A percentile compares a stretch with the other conserved stretches of the same genome.
Conservation (phyloP, 352 stramenopile genomes). For the Globisporangium splendens region DNA sequence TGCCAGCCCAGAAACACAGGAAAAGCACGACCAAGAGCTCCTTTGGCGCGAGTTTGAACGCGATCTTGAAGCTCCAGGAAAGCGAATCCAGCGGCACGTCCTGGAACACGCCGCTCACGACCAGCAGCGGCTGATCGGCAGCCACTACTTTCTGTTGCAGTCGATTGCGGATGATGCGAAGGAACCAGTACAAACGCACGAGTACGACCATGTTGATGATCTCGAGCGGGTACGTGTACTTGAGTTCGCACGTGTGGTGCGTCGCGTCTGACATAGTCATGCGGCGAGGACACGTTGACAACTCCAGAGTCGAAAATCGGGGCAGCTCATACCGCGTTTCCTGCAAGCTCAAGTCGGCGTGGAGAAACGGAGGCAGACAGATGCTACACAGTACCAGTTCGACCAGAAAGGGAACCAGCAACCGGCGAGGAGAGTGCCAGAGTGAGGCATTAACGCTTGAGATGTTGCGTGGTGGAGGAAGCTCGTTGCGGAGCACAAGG, state of each 20-base stretch:
- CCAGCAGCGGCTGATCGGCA: slow-evolving; percentile 19
- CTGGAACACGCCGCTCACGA: slow-evolving; percentile 20
- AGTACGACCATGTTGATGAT: slow-evolving; percentile 61
- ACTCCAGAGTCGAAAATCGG: slow-evolving; percentile 1
- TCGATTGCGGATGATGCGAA: slow-evolving; percentile 47
- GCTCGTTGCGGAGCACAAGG: slow-evolving; percentile 43
- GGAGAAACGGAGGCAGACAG: slow-evolving; percentile 50
- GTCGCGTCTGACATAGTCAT: slow-evolving; percentile 19
- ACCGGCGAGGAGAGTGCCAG: slow-evolving; percentile 15
- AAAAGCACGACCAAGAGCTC: slow-evolving; percentile 45
- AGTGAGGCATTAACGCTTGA: slow-evolving; percentile 7
- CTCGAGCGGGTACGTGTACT: slow-evolving; percentile 56
- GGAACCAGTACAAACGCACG: slow-evolving; percentile 57
- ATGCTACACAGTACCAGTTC: slow-evolving; percentile 38
- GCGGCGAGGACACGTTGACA: slow-evolving; percentile 18
- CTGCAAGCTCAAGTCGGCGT: slow-evolving; percentile 34
- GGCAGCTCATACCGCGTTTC: slow-evolving; percentile 44
- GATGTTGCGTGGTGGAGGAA: slow-evolving; percentile 18
- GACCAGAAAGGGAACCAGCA: slow-evolving; percentile 39
- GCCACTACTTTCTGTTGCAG: slow-evolving; percentile 38
- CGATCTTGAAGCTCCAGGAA: slow-evolving; percentile 54
- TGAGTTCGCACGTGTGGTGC: slow-evolving; percentile 29
- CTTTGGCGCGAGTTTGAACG: slow-evolving; percentile 33
- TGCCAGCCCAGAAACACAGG: slow-evolving; percentile 41
- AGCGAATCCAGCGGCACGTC: slow-evolving; percentile 41